Evolutionary conservation across 345 rosid species (phyloP).

Genomic region (Syzygium oleosum): DNA sequence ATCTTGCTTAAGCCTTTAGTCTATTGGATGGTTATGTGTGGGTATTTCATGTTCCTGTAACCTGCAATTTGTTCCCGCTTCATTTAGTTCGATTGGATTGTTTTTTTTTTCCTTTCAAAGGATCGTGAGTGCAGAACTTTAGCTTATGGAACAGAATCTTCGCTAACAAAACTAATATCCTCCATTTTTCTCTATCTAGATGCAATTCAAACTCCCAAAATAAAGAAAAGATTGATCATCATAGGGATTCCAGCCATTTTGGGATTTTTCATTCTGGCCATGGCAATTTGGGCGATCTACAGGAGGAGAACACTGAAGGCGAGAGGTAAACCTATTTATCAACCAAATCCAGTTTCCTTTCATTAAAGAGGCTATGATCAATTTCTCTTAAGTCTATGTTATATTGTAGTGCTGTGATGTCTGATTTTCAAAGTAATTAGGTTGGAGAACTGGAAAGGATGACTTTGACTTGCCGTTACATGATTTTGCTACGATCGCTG

Average conservation of each 20-base stretch:
- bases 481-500: slow-evolving; percentile 26
- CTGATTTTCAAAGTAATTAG: background rate
- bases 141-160: background rate
- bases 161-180: background rate
- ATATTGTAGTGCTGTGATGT: slow-evolving; percentile 6
- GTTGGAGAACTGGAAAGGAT: background rate
- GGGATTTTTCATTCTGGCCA: background rate
- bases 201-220: background rate
- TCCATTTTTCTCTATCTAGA: background rate
- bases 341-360: background rate
- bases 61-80: background rate
- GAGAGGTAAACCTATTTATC: background rate
- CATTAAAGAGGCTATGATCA: slow-evolving; percentile 18
- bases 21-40: background rate
- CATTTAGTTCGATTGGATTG: background rate
- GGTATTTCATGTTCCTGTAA: background rate
- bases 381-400: background rate
- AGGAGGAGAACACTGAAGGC: background rate
- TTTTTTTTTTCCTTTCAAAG: background rate
- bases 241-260: background rate
- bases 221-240: background rate
- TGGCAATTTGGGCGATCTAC: background rate
- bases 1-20: background rate
- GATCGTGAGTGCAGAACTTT: background rate
- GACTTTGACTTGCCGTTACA: slow-evolving; percentile 24